Evolutionary conservation across 257 asterid species (phyloP).

Genomic region (Scutellaria barbata): DNA sequence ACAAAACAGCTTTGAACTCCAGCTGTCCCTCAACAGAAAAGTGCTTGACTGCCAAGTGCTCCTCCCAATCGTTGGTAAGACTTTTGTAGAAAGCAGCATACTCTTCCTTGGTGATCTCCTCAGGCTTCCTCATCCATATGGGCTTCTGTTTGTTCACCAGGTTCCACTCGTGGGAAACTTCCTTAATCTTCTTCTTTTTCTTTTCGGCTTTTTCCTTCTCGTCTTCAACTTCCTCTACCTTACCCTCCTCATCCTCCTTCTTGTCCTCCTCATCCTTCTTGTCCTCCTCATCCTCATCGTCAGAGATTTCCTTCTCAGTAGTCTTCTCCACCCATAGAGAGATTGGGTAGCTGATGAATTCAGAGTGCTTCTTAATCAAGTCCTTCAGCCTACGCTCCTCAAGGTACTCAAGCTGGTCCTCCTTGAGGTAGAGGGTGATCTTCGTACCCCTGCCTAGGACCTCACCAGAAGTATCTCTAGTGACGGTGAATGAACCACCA

Average conservation of each 20-base stretch:
- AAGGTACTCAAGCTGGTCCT: constrained; percentile 73
- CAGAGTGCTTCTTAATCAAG: constrained; percentile 71
- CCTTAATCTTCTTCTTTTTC: constrained; percentile 67
- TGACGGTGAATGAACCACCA: constrained; percentile 70
- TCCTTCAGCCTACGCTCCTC: constrained; percentile 74
- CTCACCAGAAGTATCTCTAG: constrained; percentile 64
- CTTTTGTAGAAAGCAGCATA: constrained; percentile 76
- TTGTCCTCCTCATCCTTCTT: constrained; percentile 59
- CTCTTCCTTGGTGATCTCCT: constrained; percentile 69
- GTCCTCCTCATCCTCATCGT: constrained; percentile 74
- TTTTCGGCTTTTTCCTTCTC: constrained; percentile 64
- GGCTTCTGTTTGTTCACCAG: constrained; percentile 71
- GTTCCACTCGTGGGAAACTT: constrained; percentile 68
- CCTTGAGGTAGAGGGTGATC: constrained; percentile 61
- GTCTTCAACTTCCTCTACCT: constrained; percentile 69
- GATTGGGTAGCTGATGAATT: constrained; percentile 70
- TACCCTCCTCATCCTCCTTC: constrained; percentile 29
- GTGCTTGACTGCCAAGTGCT: constrained; percentile 70
- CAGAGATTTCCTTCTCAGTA: constrained; percentile 66
- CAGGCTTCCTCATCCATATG: constrained; percentile 74
- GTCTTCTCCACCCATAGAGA: constrained; percentile 69
- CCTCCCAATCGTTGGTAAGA: constrained; percentile 74
- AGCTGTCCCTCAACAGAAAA: constrained; percentile 74
- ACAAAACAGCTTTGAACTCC: constrained; percentile 67
- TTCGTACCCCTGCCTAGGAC: constrained; percentile 63